A percentile compares a stretch with the other conserved stretches of the same genome.
Conservation (phyloP, 495 filamentous ascomycete species). For the Neurospora sp. region DNA sequence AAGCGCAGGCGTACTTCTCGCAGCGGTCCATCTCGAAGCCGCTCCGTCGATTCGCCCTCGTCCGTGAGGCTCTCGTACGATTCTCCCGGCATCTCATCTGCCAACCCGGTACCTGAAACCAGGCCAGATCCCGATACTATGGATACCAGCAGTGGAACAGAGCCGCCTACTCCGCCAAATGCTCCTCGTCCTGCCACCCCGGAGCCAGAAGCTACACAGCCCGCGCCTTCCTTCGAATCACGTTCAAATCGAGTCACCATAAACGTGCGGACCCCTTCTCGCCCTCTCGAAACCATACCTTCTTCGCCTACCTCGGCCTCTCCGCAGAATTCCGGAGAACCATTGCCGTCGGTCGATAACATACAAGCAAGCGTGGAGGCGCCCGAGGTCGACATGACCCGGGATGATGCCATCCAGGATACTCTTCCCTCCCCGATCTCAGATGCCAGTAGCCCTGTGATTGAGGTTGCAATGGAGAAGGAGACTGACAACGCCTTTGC, state of each 20-base stretch:
- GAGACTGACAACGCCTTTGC: slow-evolving; percentile 26
- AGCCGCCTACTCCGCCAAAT: slow-evolving; percentile 26
- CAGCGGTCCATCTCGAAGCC: slow-evolving; percentile 30
- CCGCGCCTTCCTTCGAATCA: slow-evolving; percentile 19
- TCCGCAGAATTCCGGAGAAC: slow-evolving; percentile 15
- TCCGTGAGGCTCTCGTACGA: slow-evolving; percentile 4
- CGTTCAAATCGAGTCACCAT: slow-evolving; percentile 43
- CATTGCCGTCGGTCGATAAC: slow-evolving; percentile 12
- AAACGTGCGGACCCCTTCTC: slow-evolving; percentile 38
- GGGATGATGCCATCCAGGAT: slow-evolving; percentile 12
- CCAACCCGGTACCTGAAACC: slow-evolving; percentile 11
- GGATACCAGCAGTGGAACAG: slow-evolving; percentile 6
- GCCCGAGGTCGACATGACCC: slow-evolving; percentile 28
- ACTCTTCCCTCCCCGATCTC: slow-evolving; percentile 28
- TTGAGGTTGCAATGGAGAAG: slow-evolving; percentile 19
- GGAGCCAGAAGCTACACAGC: slow-evolving; percentile 17
- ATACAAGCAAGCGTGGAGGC: slow-evolving; percentile 34
- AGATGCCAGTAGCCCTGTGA: slow-evolving; percentile 28
- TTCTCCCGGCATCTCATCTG: slow-evolving; percentile 15
- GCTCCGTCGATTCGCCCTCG: slow-evolving; percentile 27
- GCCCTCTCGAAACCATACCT: slow-evolving; percentile 25
- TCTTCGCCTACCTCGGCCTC: slow-evolving; percentile 39
- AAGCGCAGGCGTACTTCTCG: slow-evolving; percentile 43
- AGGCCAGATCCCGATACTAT: slow-evolving; percentile 29
- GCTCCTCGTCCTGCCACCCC: slow-evolving; percentile 25